Conservation (phyloP, 2,329 filamentous ascomycete genomes). For the Verticillium zaregamsianum region DNA sequence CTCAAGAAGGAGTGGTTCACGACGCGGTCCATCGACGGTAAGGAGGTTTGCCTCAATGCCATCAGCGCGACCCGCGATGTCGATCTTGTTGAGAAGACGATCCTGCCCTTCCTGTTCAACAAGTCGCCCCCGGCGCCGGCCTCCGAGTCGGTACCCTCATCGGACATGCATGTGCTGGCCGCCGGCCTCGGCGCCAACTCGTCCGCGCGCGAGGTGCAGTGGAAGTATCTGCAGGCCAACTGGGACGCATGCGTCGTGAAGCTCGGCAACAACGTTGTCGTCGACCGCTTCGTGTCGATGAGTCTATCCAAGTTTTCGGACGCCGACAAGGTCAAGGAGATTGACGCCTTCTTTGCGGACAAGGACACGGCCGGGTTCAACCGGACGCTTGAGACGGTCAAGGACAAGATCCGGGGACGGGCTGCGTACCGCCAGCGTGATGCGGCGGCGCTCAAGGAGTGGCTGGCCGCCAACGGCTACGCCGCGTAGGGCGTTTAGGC, state of each 20-base stretch:
- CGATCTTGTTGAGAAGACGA: constrained; percentile 62
- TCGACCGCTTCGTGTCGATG: constrained; percentile 83
- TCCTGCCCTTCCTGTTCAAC: constrained; percentile 75
- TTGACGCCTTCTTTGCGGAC: constrained; percentile 76
- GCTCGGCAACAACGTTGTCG: constrained; percentile 77
- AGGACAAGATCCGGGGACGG: constrained; percentile 79
- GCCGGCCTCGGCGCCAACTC: constrained; percentile 68
- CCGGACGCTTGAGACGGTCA: constrained; percentile 77
- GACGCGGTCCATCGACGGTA: constrained; percentile 84
- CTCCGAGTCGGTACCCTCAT: constrained; percentile 68
- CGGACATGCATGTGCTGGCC: constrained; percentile 84
- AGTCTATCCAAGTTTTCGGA: constrained; percentile 77
- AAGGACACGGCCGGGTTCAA: constrained; percentile 87
- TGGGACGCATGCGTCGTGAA: constrained; percentile 71
- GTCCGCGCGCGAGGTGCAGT: constrained; percentile 68
- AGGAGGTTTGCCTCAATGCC: constrained; percentile 75
- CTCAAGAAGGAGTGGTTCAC: constrained; percentile 82
- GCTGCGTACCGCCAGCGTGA: constrained; percentile 81
- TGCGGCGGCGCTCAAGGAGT: constrained; percentile 67
- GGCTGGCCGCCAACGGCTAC: constrained; percentile 58
- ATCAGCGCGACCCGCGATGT: constrained; percentile 70
- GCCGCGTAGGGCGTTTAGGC: not conserved
- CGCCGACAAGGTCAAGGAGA: constrained; percentile 65
- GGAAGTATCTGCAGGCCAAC: constrained; percentile 81
- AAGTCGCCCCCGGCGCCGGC: constrained; percentile 43